Evolutionary conservation across 2,329 filamentous ascomycete genomes (phyloP).

Genomic region (Xylariaceae sp.): DNA sequence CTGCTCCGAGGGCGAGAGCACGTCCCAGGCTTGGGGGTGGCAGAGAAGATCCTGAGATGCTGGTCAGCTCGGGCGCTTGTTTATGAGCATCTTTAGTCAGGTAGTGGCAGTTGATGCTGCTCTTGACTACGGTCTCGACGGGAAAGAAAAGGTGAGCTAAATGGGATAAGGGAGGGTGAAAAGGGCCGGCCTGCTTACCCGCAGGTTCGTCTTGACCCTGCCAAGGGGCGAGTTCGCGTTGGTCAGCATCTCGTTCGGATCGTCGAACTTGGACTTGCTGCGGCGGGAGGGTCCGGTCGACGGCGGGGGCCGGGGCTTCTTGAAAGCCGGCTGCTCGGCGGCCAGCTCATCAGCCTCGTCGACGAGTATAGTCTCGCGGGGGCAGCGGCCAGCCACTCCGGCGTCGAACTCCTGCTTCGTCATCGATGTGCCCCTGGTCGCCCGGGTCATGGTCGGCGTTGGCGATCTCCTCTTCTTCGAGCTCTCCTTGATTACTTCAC

Average conservation of each 20-base stretch:
- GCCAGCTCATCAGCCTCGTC: constrained; percentile 11
- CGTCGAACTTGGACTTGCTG: constrained; percentile 20
- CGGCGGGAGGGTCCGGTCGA: constrained; percentile 12
- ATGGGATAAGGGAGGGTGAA: neutral
- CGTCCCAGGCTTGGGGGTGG: constrained; percentile 29
- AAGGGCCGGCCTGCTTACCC: constrained; percentile 27
- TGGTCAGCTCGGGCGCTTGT: constrained; percentile 4
- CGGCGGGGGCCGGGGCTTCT: constrained; percentile 15
- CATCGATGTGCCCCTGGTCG: constrained; percentile 4
- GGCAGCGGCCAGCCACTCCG: constrained; percentile 1
- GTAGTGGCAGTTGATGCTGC: no score
- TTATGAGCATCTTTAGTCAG: no score
- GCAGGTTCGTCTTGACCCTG: constrained; percentile 22
- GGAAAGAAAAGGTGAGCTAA: no score
- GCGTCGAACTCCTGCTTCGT: constrained; percentile 10
- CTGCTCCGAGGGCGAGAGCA: constrained; percentile 26
- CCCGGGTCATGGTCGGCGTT: neutral
- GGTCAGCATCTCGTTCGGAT: constrained; percentile 27
- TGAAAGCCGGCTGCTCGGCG: constrained; percentile 10
- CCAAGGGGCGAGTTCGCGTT: constrained; percentile 28
- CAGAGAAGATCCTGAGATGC: constrained; percentile 27
- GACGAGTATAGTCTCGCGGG: no score
- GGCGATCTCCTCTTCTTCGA: neutral
- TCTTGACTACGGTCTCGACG: no score
- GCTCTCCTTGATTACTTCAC: no score